phyloP scores from a whole-genome alignment of 202 grass and related monocot species.

The Schoenoplectus triqueter region DNA sequence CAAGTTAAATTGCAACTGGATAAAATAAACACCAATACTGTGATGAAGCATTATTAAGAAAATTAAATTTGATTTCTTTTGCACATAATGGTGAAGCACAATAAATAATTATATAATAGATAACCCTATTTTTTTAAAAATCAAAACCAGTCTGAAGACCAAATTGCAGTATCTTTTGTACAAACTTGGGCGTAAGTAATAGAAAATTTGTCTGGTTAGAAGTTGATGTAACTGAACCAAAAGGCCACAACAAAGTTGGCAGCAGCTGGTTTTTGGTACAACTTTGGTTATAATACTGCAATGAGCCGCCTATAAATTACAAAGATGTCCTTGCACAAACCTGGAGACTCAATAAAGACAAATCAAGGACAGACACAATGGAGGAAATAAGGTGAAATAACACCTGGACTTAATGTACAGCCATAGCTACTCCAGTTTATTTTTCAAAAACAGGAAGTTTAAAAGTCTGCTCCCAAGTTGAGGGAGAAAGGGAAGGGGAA shows the following conservation, averaged over 20 bases:
- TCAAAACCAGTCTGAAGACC: not conserved
- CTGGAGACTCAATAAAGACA: not conserved
- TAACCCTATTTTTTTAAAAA: not conserved
- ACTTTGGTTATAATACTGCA: not conserved
- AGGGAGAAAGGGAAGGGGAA: no score
- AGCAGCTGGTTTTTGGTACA: not conserved
- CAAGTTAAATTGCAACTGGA: not conserved
- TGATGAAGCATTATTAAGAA: not conserved
- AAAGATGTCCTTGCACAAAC: not conserved
- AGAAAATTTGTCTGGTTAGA: not conserved
- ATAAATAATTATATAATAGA: not conserved
- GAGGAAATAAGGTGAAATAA: not conserved
- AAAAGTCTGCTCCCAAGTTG: no score
- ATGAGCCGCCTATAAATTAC: not conserved
- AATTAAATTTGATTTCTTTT: not conserved
- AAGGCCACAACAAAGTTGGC: not conserved
- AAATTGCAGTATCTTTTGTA: not conserved
- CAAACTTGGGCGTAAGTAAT: not conserved
- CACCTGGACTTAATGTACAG: not conserved
- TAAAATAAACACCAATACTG: not conserved
- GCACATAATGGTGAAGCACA: not conserved
- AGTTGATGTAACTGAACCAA: slow-evolving; percentile 2
- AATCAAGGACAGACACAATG: not conserved
- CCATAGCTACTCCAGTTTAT: not conserved
- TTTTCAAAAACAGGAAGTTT: not conserved